These are phyloP conservation scores for Candida awuae DNA, from an alignment of 805 yeast genomes.

Conservation along the genomic window DNA sequence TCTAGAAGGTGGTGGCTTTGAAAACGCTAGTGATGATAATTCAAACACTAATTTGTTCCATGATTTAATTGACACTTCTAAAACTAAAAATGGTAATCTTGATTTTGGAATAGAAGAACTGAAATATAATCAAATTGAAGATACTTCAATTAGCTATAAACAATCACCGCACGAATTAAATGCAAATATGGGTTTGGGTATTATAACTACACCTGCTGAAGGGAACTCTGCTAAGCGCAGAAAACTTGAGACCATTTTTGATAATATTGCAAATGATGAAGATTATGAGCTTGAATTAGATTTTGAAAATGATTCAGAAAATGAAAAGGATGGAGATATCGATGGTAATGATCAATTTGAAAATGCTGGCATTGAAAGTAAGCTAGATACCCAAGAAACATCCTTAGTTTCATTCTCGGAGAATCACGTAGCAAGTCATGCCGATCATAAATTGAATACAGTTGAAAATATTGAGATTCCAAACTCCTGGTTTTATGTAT, in stretches of 20 bases:
- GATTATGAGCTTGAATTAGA: constrained; percentile 13
- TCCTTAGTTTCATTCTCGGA: too few relatives aligned
- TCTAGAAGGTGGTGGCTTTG: neutral
- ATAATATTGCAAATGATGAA: constrained; percentile 5
- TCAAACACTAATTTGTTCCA: neutral
- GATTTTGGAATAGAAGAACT: constrained; percentile 2
- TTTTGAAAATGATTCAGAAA: constrained; percentile 17
- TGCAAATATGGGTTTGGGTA: too few relatives aligned
- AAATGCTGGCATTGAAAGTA: constrained; percentile 18
- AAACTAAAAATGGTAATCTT: neutral
- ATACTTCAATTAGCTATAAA: too few relatives aligned
- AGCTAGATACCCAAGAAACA: too few relatives aligned
- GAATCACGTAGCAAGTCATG: neutral
- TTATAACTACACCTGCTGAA: neutral
- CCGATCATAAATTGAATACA: neutral
- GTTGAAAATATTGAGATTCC: constrained; percentile 31
- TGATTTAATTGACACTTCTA: neutral
- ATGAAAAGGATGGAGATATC: constrained; percentile 10
- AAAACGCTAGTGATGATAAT: neutral
- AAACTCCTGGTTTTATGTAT: constrained; percentile 60
- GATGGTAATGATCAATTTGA: constrained; percentile 15
- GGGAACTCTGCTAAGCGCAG: constrained; percentile 11
- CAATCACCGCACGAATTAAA: too few relatives aligned
- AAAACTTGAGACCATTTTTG: constrained; percentile 22
- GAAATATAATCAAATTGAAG: too few relatives aligned